Conservation (phyloP, 2,329 filamentous ascomycete species). For the Trichoderma sp. region DNA sequence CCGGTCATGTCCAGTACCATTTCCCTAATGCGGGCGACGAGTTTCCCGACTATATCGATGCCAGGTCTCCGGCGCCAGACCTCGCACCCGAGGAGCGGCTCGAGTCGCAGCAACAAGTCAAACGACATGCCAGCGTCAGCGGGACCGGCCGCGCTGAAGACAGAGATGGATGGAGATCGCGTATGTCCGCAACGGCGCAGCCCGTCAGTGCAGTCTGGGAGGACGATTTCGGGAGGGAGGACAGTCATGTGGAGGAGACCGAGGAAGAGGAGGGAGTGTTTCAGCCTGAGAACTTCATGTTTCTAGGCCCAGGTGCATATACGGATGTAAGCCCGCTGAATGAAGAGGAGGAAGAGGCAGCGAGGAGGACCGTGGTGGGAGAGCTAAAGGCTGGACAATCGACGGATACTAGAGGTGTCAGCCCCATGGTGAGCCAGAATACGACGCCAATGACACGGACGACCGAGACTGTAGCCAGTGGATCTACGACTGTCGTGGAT, state of each 20-base stretch:
- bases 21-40: constrained; percentile 61
- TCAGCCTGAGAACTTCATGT: constrained; percentile 56
- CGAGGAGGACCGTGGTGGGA: constrained; percentile 30
- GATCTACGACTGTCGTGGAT: not conserved
- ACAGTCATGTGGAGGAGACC: constrained; percentile 30
- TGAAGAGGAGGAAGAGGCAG: constrained; percentile 41
- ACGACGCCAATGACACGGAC: constrained; percentile 33
- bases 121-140: constrained; percentile 34
- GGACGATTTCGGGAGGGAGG: constrained; percentile 26
- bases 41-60: constrained; percentile 54
- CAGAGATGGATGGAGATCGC: constrained; percentile 23
- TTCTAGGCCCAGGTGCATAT: constrained; percentile 49
- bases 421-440: constrained; percentile 32
- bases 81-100: constrained; percentile 55
- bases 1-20: constrained; percentile 55
- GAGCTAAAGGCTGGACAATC: constrained; percentile 13
- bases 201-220: constrained; percentile 39
- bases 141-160: constrained; percentile 8
- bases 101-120: constrained; percentile 53
- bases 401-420: constrained; percentile 29
- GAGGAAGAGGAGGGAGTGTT: constrained; percentile 42
- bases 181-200: constrained; percentile 38
- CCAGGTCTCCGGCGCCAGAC: constrained; percentile 38
- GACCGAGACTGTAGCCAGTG: constrained; percentile 24
- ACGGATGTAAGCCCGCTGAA: constrained; percentile 47